Evolutionary conservation across 805 yeast species (phyloP).

Genomic region (Candida insectorum): DNA sequence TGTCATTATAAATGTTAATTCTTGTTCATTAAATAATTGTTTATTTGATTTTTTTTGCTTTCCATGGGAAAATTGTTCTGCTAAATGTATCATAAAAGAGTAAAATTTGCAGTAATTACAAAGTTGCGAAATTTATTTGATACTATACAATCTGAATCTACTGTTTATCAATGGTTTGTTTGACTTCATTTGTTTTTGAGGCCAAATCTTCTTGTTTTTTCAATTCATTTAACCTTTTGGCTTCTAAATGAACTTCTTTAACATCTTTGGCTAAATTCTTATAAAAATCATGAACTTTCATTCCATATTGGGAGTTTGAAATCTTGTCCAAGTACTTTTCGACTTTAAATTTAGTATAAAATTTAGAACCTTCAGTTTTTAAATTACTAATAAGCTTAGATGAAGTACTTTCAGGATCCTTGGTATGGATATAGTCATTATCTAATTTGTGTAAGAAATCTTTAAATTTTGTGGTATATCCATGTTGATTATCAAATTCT

Average conservation of each 20-base stretch:
- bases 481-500: slow-evolving; percentile 62
- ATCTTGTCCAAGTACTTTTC: slow-evolving; percentile 47
- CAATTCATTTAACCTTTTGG: slow-evolving; percentile 63
- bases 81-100: no score
- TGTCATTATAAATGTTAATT: no score
- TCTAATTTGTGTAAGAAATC: slow-evolving; percentile 55
- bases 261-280: slow-evolving; percentile 52
- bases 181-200: slow-evolving; percentile 3
- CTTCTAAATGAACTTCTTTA: slow-evolving; percentile 68
- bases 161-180: slow-evolving; percentile 1
- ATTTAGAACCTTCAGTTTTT: slow-evolving; percentile 13
- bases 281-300: slow-evolving; percentile 61
- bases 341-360: slow-evolving; percentile 32
- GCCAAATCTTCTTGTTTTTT: slow-evolving; percentile 34
- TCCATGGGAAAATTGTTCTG: no score
- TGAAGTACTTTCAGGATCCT: slow-evolving; percentile 46
- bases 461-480: slow-evolving; percentile 55
- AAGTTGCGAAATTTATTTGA: no score
- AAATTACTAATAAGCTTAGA: slow-evolving; percentile 37
- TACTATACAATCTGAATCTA: no score
- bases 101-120: no score
- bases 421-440: slow-evolving; percentile 53
- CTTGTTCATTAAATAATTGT: no score
- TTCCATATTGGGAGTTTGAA: slow-evolving; percentile 49
- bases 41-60: no score